Conservation (phyloP, 2,329 filamentous ascomycete species). For the Lasiodiplodia gonubiensis region DNA sequence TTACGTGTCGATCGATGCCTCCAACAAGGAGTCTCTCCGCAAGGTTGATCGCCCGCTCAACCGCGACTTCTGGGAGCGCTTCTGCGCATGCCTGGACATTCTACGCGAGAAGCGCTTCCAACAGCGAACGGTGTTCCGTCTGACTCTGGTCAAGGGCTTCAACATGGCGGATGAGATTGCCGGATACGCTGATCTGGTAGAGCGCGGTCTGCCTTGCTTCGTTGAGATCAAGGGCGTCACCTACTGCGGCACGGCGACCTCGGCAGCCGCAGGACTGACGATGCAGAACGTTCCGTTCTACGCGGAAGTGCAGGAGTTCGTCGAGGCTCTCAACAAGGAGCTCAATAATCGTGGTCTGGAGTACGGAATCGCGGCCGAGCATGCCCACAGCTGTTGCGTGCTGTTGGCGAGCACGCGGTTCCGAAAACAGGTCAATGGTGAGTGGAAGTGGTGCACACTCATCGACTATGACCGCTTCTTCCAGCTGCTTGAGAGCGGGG, state of each 20-base stretch:
- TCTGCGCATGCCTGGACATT: constrained; percentile 89
- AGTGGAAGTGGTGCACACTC: constrained; percentile 90
- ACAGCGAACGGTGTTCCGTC: constrained; percentile 90
- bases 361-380: constrained; percentile 93
- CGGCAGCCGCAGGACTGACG: constrained; percentile 82
- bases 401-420: constrained; percentile 85
- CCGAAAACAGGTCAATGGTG: constrained; percentile 64
- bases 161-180: constrained; percentile 92
- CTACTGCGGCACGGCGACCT: constrained; percentile 90
- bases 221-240: constrained; percentile 97
- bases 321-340: constrained; percentile 72
- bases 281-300: constrained; percentile 99
- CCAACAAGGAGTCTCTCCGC: constrained; percentile 83
- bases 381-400: constrained; percentile 93
- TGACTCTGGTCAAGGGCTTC: constrained; percentile 97
- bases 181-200: constrained; percentile 88
- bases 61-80: constrained; percentile 96
- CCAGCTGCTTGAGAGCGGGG: constrained; percentile 74
- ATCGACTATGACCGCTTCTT: constrained; percentile 95
- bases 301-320: constrained; percentile 84
- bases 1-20: constrained; percentile 95
- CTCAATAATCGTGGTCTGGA: constrained; percentile 72
- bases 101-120: constrained; percentile 80
- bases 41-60: constrained; percentile 92
- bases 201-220: constrained; percentile 85